Base-by-base conservation (phyloP, 2,329 filamentous ascomycete genomes). In the Neonectria faginata region DNA sequence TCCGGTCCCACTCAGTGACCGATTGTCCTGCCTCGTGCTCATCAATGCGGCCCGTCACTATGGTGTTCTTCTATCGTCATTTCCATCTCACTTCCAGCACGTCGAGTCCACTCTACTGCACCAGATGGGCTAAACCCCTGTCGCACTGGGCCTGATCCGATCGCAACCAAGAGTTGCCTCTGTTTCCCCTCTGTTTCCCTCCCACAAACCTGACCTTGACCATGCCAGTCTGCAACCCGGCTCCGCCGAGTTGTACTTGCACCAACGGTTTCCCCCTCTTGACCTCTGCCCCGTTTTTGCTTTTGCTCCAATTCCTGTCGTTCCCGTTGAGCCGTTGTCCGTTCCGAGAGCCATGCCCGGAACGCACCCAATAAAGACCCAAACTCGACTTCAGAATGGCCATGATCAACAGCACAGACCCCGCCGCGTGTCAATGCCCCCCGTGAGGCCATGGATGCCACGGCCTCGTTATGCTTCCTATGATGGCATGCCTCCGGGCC, bases 171-270 rank as follows among this genome's bases (percentile, higher is more conserved):
- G 20, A 54, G 41, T 36, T 44, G 36, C 36, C 31, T 33, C 10
- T 33, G 31, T 31, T 31, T 60, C 50, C 57, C 18, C 41, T 47
- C 53, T 44, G 54, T 10, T 31, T 45, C 42, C 42, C 44, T 60
- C 57, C 57, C 54, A 44, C 54, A 45, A 50, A 52, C 33, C 56
- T 41, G 54, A 52, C 60, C 41, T 48, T 48, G 60, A 27, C 60
- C 54, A 54, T 62, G 54, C 42, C 47, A 25, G 54, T 53, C 55
- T 57, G 48, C 44, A 50, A 55, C 41, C 25, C 31, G 48, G 60
- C 31, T 54, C 36, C 36, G 6, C 36, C 36, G 36, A n/a, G 36
- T 39, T 39, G 36, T 14, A 39, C 36, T 39, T 5, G 36, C 54
- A 62, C 60, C 60, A 53, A 39, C 47, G 22, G 48, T 33, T 51